Conservation (phyloP, 331 rosid genomes). For the Arachis monticola region DNA sequence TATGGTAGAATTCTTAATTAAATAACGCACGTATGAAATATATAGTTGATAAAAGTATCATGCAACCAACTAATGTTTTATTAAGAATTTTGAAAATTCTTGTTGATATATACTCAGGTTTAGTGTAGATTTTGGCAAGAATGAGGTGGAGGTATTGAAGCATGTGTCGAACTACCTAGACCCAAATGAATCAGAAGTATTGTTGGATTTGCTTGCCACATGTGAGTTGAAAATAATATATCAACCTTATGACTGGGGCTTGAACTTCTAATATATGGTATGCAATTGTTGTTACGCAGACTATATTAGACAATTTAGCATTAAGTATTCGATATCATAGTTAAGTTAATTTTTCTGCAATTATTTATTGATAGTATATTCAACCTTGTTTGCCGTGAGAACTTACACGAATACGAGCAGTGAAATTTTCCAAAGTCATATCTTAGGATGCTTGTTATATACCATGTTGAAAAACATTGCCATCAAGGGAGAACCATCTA, state of each 20-base stretch:
- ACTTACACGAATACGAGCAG: too few species aligned
- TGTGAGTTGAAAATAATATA: conserved; percentile 71
- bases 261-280: conserved; percentile 37
- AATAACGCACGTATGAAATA: not conserved
- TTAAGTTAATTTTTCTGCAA: conserved; percentile 1
- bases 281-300: not conserved
- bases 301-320: conserved; percentile 26
- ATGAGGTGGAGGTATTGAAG: conserved; percentile 72
- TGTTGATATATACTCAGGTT: conserved; percentile 54
- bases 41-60: not conserved
- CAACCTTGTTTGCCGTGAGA: too few species aligned
- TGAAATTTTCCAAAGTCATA: too few species aligned
- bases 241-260: conserved; percentile 78
- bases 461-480: too few species aligned
- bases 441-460: too few species aligned
- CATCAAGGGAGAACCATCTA: too few species aligned
- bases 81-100: conserved; percentile 9
- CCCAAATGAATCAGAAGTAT: conserved; percentile 57
- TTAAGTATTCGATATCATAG: conserved; percentile 12
- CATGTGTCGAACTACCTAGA: conserved; percentile 71
- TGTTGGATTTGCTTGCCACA: conserved; percentile 67
- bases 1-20: not conserved
- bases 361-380: not conserved
- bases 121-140: conserved; percentile 75
- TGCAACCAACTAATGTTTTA: not conserved